These are phyloP conservation scores for Penicillium mononematosum DNA, from an alignment of 495 filamentous ascomycete species.

Conservation along the genomic window DNA sequence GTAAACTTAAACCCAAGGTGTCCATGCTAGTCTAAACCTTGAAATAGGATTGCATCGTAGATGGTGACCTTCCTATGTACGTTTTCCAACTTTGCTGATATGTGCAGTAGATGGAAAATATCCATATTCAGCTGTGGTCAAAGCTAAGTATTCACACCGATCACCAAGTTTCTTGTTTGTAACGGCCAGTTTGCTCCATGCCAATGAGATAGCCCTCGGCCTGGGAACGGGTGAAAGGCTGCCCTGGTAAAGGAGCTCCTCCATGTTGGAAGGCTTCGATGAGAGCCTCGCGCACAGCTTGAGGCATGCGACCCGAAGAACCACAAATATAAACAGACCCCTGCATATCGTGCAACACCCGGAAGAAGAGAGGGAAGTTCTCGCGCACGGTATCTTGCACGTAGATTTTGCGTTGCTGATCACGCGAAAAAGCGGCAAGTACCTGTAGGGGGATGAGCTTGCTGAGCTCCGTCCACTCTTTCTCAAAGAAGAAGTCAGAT, in stretches of 20 bases:
- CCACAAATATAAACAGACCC: conserved; percentile 80
- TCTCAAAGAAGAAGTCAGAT: conserved; percentile 75
- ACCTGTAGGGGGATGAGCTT: conserved; percentile 51
- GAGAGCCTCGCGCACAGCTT: conserved; percentile 79
- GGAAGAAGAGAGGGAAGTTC: conserved; percentile 56
- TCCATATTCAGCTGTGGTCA: background rate
- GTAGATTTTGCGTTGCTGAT: conserved; percentile 75
- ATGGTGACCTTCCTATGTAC: background rate
- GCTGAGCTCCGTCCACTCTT: conserved; percentile 63
- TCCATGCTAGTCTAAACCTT: background rate
- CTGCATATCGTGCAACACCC: conserved; percentile 49
- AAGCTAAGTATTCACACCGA: background rate
- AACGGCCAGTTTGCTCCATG: conserved; percentile 69
- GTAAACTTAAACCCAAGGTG: background rate
- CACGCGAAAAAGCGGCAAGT: conserved; percentile 80
- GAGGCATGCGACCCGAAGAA: conserved; percentile 80
- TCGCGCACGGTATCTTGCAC: conserved; percentile 81
- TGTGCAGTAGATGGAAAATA: background rate
- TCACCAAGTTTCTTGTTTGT: conserved; percentile 80
- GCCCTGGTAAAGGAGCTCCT: conserved; percentile 27
- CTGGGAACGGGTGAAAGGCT: conserved; percentile 38
- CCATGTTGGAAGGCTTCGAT: conserved; percentile 61
- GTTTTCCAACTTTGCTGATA: background rate
- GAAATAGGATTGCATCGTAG: background rate
- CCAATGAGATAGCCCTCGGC: conserved; percentile 57